Evolutionary conservation across 1,284 basidiomycete genomes (phyloP), one percentile per base, ranked within the genome.

Genomic region (Pseudozyma sp.): DNA sequence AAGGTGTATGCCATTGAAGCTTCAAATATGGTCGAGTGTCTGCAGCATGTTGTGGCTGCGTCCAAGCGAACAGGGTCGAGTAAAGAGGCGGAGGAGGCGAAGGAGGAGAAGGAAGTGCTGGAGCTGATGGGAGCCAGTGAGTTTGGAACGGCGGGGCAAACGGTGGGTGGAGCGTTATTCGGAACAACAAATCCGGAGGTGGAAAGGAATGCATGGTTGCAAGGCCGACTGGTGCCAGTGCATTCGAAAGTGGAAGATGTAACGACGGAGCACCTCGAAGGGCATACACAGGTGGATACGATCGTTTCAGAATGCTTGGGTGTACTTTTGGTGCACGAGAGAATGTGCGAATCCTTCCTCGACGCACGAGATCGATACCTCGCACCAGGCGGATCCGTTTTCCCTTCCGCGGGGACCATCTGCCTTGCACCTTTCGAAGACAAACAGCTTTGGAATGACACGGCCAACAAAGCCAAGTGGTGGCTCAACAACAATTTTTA

Each of bases 231-330:
- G 13, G 68, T 76, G 2, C 77, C 79, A 3, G 76, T 80, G 21
- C 77, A 79, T 45, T 52, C 66, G 38, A 81, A 81, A 42, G 70
- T 83, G 51, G 82, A 83, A 53, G 78, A 83, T 35, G 81, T 83
- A 5, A 80, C 71, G n/a, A 19, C 65, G 5, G 40, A 55, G 14
- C 58, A 67, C 38, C 57, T 79, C 5, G 60, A 75, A 8, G 78
- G 76, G 5, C 49, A 65, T 34, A 51, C 81, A 25, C 82, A 86
- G 73, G 87, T 88, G 25, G 87, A 88, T 67, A 88, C 87, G 34
- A 87, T 88, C 53, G 85, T 88, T n/a, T 87, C 87, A 3, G 87
- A 88, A 72, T 87, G 87, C 31, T 86, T 88, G 12, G 87, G 87
- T 5, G 87, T 88, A 50, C 66, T 88, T 79, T 77, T 88, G 31